Conservation (phyloP, 495 filamentous ascomycete genomes). For the Lindgomyces ingoldianus region DNA sequence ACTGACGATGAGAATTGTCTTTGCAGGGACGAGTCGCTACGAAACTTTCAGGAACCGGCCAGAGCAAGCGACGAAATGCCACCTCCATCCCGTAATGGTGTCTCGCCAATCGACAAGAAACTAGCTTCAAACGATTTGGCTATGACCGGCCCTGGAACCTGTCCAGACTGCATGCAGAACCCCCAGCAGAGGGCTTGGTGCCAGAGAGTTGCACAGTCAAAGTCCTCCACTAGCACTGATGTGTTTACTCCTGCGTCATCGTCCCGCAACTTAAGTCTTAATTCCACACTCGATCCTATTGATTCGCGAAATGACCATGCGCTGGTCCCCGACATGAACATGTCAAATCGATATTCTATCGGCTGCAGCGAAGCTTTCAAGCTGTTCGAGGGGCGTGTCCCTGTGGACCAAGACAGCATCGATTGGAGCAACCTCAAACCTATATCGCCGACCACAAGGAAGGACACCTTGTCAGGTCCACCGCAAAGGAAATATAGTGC, state of each 20-base stretch:
- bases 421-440: conserved; percentile 31
- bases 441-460: conserved; percentile 2
- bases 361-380: conserved; percentile 34
- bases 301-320: conserved; percentile 13
- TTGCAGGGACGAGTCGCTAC: conserved; percentile 22
- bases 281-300: conserved; percentile 4
- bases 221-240: not conserved
- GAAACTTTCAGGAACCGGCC: not conserved
- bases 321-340: not conserved
- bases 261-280: conserved; percentile 5
- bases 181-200: conserved; percentile 37
- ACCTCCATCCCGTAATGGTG: not conserved
- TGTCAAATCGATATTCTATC: conserved; percentile 11
- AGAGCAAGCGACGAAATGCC: not conserved
- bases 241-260: not conserved
- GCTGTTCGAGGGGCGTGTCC: conserved; percentile 32
- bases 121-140: not conserved
- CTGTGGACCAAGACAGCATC: conserved; percentile 22
- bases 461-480: conserved; percentile 1
- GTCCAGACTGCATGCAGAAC: conserved; percentile 27
- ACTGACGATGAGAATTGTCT: conserved; percentile 29
- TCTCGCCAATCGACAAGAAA: not conserved
- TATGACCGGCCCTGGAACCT: conserved; percentile 26
- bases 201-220: conserved; percentile 21
- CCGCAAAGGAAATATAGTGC: conserved; percentile 27